phyloP scores from a whole-genome alignment of 2,329 filamentous ascomycete genomes.

The Fusarium sp. region DNA sequence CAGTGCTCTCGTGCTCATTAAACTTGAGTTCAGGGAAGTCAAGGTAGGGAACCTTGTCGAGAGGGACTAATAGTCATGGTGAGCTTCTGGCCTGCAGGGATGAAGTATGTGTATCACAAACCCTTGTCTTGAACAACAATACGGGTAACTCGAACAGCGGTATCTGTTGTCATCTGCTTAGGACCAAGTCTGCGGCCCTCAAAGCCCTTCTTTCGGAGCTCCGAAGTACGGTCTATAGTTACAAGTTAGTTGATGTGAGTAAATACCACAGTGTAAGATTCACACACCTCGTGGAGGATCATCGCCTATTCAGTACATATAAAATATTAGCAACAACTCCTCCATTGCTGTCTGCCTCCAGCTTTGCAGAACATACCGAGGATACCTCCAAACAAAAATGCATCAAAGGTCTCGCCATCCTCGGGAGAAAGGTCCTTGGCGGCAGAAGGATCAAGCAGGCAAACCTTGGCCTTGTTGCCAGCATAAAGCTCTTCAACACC shows the following conservation, averaged over 20 bases:
- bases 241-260: slow-evolving; percentile 27
- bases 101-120: slow-evolving; percentile 56
- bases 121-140: slow-evolving; percentile 87
- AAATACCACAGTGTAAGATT: neutral
- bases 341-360: neutral
- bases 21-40: slow-evolving; percentile 92
- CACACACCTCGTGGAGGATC: slow-evolving; percentile 87
- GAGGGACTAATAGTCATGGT: slow-evolving; percentile 67
- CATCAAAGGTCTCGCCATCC: slow-evolving; percentile 85
- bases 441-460: slow-evolving; percentile 89
- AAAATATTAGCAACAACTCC: slow-evolving; percentile 27
- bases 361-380: slow-evolving; percentile 70
- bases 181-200: slow-evolving; percentile 87
- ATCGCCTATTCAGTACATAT: slow-evolving; percentile 71
- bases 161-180: slow-evolving; percentile 98
- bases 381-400: slow-evolving; percentile 96
- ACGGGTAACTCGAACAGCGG: slow-evolving; percentile 91
- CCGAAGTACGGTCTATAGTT: slow-evolving; percentile 87
- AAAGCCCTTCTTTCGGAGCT: slow-evolving; percentile 94
- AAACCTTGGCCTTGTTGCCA: slow-evolving; percentile 79
- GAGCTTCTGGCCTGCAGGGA: slow-evolving; percentile 8
- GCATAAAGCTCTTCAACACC: slow-evolving; percentile 88
- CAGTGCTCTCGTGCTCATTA: slow-evolving; percentile 90
- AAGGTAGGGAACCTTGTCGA: slow-evolving; percentile 83
- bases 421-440: slow-evolving; percentile 83